Percentiles rank a stretch among this genome's conserved stretches.
These are phyloP conservation scores for Apiospora phragmitis DNA, from an alignment of 2,329 filamentous ascomycete species.

Conservation along the genomic window DNA sequence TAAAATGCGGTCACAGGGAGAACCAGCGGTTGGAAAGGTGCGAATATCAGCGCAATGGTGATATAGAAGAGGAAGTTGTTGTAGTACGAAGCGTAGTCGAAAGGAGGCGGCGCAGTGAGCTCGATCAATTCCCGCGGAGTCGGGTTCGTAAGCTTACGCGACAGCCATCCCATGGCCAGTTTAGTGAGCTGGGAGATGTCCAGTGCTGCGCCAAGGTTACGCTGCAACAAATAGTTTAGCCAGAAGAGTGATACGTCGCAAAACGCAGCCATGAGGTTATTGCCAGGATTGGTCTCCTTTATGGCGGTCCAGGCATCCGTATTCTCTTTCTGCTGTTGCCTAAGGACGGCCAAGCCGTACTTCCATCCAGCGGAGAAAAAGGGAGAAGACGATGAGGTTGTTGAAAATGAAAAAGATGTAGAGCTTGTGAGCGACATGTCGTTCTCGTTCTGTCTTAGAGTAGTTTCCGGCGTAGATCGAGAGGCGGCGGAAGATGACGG, in stretches of 20 bases:
- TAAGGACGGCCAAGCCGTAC: constrained; percentile 66
- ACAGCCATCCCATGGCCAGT: constrained; percentile 78
- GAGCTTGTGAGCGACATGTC: constrained; percentile 86
- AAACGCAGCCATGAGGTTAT: constrained; percentile 73
- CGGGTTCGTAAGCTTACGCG: constrained; percentile 79
- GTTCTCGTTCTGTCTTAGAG: constrained; percentile 88
- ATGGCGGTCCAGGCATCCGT: constrained; percentile 70
- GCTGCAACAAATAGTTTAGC: constrained; percentile 90
- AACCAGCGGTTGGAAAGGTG: constrained; percentile 82
- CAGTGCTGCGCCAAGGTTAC: constrained; percentile 89
- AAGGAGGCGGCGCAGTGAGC: constrained; percentile 85
- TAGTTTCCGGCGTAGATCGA: constrained; percentile 82
- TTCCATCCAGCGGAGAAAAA: constrained; percentile 88
- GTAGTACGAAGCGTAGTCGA: constrained; percentile 96
- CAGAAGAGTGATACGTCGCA: constrained; percentile 87
- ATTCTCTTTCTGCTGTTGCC: constrained; percentile 48
- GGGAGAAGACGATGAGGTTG: constrained; percentile 90
- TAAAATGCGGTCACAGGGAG: constrained; percentile 86
- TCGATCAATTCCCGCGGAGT: constrained; percentile 88
- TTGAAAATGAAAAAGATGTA: constrained; percentile 98
- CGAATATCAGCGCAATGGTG: constrained; percentile 86
- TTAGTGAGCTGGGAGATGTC: constrained; percentile 87
- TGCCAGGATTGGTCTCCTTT: constrained; percentile 64
- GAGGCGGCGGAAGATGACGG: constrained; percentile 86
- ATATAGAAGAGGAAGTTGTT: constrained; percentile 97